Base-by-base conservation (phyloP, 352 stramenopile species). In the Phytopythium litorale region DNA sequence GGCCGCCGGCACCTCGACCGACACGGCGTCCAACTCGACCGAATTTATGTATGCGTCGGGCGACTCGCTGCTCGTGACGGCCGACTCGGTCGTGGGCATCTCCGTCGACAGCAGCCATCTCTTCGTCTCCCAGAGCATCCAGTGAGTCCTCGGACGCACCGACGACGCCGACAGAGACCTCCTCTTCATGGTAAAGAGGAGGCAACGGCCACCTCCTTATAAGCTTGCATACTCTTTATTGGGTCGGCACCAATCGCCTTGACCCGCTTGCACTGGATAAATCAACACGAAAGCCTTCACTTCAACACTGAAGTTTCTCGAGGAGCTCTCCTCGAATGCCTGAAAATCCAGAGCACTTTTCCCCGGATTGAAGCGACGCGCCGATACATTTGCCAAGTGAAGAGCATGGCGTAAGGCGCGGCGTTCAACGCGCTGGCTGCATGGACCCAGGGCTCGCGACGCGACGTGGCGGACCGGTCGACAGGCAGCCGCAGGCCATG, bases 81-180 rank as follows among this genome's bases (percentile, higher is more conserved):
- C 65, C n/a, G 72, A 78, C 66, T 85, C 78, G 32, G 75, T 77
- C 53, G 54, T 90, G 25, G 80, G 82, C 32, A 45, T 88, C 11
- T 79, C 84, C 9, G 64, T 79, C 43, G 69, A 85, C 35, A 63
- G 71, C 21, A 60, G 84, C 60, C 75, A 66, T 38, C 76, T 89
- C 52, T 89, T 89, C 59, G 66, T 89, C 57, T 77, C 79, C 30
- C 76, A 74, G n/a, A 59, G 62, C 15, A 65, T 82, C 16, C 85
- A 78, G 75, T 28, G 11, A 51, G 37, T 13, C 28, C 13, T 40
- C 12, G 8, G 35, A 40, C 35, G 35, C 35, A 40, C 35, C 12
- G 28, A 25, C 12, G 28, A 18, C 15, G 4, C 30, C 4, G 4
- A 15, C 18, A n/a, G 16, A 37, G 40, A 46, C 37, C 13, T 23